Evolutionary conservation across 106 monocot genomes (phyloP).

Genomic region (Dendrobium huoshanense): DNA sequence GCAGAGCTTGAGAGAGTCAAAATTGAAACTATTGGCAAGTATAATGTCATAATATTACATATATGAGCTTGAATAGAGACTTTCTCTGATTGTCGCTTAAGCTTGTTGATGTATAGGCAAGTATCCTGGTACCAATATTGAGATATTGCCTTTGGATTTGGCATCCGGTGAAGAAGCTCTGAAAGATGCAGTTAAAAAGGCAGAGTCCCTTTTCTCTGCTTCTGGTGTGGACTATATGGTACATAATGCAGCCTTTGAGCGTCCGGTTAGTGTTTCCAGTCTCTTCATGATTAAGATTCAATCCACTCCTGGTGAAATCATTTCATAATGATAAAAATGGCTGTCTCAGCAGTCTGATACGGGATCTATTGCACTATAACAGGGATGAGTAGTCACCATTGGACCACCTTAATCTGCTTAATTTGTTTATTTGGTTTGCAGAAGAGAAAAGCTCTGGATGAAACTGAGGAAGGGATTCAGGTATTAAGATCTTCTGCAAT

Average conservation of each 20-base stretch:
- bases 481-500: conserved; percentile 12
- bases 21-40: conserved; percentile 50
- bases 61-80: neutral
- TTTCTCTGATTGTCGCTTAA: neutral
- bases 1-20: conserved; percentile 82
- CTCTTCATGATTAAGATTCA: neutral
- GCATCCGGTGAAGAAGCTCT: conserved; percentile 63
- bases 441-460: conserved; percentile 58
- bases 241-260: conserved; percentile 96
- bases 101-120: conserved; percentile 32
- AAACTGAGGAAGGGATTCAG: conserved; percentile 51
- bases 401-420: neutral
- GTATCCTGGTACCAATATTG: conserved; percentile 40
- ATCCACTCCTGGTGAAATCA: neutral
- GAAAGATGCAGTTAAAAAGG: conserved; percentile 62
- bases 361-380: neutral
- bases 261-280: conserved; percentile 54
- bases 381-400: neutral
- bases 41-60: neutral
- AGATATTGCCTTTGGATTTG: conserved; percentile 85
- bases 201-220: conserved; percentile 72
- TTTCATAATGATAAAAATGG: conserved; percentile 8
- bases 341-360: neutral
- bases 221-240: conserved; percentile 90
- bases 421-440: conserved; percentile 23